Base-by-base conservation (phyloP, 179 eudicot genomes). In the Amaranthus tricolor region DNA sequence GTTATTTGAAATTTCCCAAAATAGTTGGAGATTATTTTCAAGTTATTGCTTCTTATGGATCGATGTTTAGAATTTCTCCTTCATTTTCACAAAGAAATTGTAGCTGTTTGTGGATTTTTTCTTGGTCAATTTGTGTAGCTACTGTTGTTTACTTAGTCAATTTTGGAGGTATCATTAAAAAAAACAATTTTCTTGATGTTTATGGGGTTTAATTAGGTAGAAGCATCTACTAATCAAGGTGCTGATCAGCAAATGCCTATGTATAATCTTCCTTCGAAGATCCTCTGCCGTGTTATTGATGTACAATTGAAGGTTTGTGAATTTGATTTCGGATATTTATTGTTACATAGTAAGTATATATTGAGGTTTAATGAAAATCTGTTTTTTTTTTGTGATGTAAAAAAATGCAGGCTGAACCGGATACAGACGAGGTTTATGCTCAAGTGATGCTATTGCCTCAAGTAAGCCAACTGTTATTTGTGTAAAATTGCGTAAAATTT, bases 351-450 rank as follows among this genome's bases (percentile, higher is more conserved):
- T 40, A 24, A 20, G 43, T 17, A n/a, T 3, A 6, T 16, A 14
- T 66, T n/a, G 53, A 54, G 57, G 57, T 17, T 78, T 21, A 54
- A 45, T 48, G 20, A 13, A 43, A 62, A 21, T 15, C 3, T 19
- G 13, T 53, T 31, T 31, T 31, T 31, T 31, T 31, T 2, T 31
- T 31, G 40, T 31, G 56, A 17, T 44, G 47, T 49, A 44, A 50
- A 78, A 31, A 55, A 63, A 7, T 74, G 3, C 78, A 95, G 99
- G 99, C 99, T 59, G 99, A 95, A 79, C 81, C 89, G 1, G 97
- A 95, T 70, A 93, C 97, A 0, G 99, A 95, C 69, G 99, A 95
- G 84, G 99, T 95, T 16, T 95, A 81, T 83, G 97, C 99, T 0
- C 99, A 95, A 84, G 90, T 95, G 86, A 85, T 86, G 76, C 81